phyloP scores from a whole-genome alignment of 2,329 filamentous ascomycete genomes.

The Lasiodiplodia sp. region DNA sequence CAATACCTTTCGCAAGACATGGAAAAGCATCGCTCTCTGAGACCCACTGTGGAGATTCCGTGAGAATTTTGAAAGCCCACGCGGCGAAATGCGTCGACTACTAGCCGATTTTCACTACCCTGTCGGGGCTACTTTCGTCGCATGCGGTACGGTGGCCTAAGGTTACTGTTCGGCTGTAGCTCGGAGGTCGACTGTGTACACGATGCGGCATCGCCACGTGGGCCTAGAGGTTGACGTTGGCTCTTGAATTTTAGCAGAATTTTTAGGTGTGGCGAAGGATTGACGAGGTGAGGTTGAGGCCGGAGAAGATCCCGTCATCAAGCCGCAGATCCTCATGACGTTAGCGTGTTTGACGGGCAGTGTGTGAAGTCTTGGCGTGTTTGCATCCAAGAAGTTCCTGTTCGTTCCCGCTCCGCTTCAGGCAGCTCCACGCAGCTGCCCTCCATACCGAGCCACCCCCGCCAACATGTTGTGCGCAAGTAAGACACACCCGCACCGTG shows the following conservation, averaged over 20 bases:
- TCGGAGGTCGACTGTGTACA: not conserved
- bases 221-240: not conserved
- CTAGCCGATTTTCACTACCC: not conserved
- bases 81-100: not conserved
- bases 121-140: not conserved
- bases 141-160: not conserved
- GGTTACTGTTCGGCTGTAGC: not conserved
- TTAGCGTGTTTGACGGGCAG: slow-evolving; percentile 5
- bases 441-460: slow-evolving; percentile 10
- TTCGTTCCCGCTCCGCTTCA: slow-evolving; percentile 8
- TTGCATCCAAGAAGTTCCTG: slow-evolving; percentile 25
- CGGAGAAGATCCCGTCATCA: slow-evolving; percentile 16
- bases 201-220: not conserved
- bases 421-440: slow-evolving; percentile 23
- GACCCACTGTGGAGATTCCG: not conserved
- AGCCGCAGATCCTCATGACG: slow-evolving; percentile 16
- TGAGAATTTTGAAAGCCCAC: not conserved
- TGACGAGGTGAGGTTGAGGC: slow-evolving; percentile 20
- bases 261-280: slow-evolving; percentile 12
- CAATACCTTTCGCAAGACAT: too few species aligned
- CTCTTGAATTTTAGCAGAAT: not conserved
- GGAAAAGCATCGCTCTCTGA: too few species aligned
- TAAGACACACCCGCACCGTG: slow-evolving; percentile 34
- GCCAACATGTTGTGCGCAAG: slow-evolving; percentile 49
- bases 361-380: slow-evolving; percentile 7